Conservation (phyloP, 345 rosid species). For the Psidium friedrichsthalianum region DNA sequence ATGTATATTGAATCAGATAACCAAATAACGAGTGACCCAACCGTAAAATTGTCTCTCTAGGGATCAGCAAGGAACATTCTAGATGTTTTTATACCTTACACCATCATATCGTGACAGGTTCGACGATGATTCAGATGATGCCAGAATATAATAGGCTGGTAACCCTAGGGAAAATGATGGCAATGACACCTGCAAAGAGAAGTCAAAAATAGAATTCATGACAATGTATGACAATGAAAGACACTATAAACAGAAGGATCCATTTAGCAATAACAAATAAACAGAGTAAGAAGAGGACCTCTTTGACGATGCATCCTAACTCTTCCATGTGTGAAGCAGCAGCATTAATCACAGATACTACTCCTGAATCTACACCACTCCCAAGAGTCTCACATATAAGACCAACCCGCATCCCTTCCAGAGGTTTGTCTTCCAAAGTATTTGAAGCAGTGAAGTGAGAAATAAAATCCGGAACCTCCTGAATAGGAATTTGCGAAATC, state of each 20-base stretch:
- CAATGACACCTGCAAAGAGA: conserved; percentile 49
- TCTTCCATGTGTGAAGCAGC: conserved; percentile 82
- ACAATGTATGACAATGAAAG: not conserved
- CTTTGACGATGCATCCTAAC: conserved; percentile 64
- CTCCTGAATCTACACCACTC: conserved; percentile 65
- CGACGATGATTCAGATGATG: conserved; percentile 86
- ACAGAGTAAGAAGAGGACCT: conserved; percentile 21
- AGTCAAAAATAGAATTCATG: not conserved
- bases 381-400: conserved; percentile 74
- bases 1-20: not conserved
- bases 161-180: conserved; percentile 83
- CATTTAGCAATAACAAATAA: not conserved
- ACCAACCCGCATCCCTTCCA: conserved; percentile 74
- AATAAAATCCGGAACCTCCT: conserved; percentile 72
- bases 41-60: not conserved
- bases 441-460: conserved; percentile 35
- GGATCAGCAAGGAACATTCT: not conserved
- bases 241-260: not conserved
- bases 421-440: conserved; percentile 46
- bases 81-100: conserved; percentile 37
- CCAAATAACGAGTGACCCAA: not conserved
- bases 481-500: not conserved
- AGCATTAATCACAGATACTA: conserved; percentile 46
- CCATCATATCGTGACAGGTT: conserved; percentile 89
- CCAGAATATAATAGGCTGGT: conserved; percentile 86